Evolutionary conservation across 2,329 filamentous ascomycete species (phyloP).

Genomic region (Exserohilum rostratum): DNA sequence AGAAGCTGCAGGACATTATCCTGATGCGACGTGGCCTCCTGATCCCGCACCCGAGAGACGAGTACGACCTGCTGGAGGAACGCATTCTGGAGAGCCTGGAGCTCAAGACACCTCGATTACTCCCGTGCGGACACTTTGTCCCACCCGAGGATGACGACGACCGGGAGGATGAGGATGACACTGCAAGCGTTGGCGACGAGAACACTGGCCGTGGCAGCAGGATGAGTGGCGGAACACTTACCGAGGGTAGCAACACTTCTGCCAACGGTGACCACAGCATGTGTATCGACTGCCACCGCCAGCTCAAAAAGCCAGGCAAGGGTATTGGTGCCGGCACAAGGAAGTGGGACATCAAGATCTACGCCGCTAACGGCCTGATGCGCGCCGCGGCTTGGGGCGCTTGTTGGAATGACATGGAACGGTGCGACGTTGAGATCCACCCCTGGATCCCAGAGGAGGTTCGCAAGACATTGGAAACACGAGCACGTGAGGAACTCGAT

Average conservation of each 20-base stretch:
- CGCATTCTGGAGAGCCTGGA: conserved; percentile 76
- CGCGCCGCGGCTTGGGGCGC: conserved; percentile 88
- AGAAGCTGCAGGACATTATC: conserved; percentile 74
- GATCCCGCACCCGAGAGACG: conserved; percentile 77
- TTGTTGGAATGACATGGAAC: conserved; percentile 97
- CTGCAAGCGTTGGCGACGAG: conserved; percentile 42
- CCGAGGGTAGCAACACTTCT: conserved; percentile 33
- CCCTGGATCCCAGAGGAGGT: conserved; percentile 69
- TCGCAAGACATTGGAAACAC: conserved; percentile 64
- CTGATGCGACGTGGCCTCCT: conserved; percentile 72
- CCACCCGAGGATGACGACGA: conserved; percentile 45
- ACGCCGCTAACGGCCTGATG: conserved; percentile 95
- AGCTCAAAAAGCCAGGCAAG: conserved; percentile 44
- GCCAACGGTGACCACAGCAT: conserved; percentile 44
- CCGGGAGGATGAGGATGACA: conserved; percentile 45
- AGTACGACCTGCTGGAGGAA: conserved; percentile 81
- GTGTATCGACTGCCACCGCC: conserved; percentile 57
- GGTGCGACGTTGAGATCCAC: conserved; percentile 92
- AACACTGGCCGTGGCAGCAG: conserved; percentile 43
- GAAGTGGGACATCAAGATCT: conserved; percentile 82
- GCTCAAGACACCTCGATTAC: conserved; percentile 70
- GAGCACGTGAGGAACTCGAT: conserved; percentile 52
- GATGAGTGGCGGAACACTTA: conserved; percentile 46
- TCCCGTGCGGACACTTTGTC: conserved; percentile 79
- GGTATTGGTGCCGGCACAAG: conserved; percentile 52